Evolutionary conservation across 805 yeast species (phyloP).

Genomic region (Nakazawaea sp.): DNA sequence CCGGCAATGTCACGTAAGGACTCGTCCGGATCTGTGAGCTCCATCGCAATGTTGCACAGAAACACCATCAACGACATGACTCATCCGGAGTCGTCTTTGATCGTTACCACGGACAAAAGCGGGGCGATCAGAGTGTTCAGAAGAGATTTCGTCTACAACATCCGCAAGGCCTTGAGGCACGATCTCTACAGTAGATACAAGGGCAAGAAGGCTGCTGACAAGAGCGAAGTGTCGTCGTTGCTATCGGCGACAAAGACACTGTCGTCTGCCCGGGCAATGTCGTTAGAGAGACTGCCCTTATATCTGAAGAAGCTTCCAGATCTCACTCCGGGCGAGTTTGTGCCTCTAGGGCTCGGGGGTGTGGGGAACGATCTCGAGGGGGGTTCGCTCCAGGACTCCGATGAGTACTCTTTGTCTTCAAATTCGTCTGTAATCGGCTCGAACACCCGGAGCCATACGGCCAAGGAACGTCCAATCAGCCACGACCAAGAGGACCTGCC

Average conservation of each 20-base stretch:
- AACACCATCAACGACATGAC: conserved; percentile 18
- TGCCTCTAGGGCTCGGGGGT: conserved; percentile 1
- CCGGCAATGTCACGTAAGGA: not conserved
- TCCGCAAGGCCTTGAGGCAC: conserved; percentile 24
- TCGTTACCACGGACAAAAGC: conserved; percentile 68
- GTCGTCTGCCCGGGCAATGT: no score
- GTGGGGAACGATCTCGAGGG: not conserved
- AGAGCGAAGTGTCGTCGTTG: no score
- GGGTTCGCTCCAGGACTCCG: not conserved
- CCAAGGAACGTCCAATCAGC: conserved; percentile 7
- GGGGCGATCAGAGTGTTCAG: conserved; percentile 76
- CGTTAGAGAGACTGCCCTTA: no score
- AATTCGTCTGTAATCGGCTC: conserved; percentile 1
- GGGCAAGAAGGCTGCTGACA: not conserved
- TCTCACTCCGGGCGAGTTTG: not conserved
- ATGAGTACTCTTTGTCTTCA: conserved; percentile 5
- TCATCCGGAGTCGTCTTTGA: conserved; percentile 35
- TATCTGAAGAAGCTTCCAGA: no score
- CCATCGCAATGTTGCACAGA: not conserved
- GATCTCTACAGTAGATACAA: conserved; percentile 1
- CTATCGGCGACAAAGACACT: no score
- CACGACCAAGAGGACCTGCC: not conserved
- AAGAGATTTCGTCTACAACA: conserved; percentile 60
- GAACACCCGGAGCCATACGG: conserved; percentile 2
- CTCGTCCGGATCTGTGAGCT: not conserved